Evolutionary conservation across 1,139 yeast species (phyloP), one percentile per base, ranked within the genome.

Genomic region (Candida sp.): DNA sequence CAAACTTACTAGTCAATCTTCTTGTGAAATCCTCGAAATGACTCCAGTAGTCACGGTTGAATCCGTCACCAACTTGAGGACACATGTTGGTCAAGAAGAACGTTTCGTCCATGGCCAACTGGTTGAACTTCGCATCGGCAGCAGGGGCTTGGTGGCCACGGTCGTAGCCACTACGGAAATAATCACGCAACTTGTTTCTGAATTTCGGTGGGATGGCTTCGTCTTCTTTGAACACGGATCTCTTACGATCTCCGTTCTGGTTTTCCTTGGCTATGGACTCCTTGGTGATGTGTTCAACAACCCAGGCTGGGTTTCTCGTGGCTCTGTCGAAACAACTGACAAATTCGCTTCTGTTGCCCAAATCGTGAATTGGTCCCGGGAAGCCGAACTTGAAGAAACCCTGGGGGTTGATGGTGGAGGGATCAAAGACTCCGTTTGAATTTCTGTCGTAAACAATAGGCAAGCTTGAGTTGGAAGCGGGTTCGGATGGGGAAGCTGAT

Each of bases 141-240:
- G 99, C 99, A 2, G 99, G 98, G 0, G 97, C 98, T 63, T 90
- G 90, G 68, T 94, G 99, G 3, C 99, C 99, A 58, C 99, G 77
- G 66, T 94, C 99, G 69, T 90, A 94, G 1, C 99, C 99, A 47
- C 96, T 87, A 58, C 98, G 83, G 76, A 93, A 93, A 68, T 88
- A 94, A 69, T 96, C 98, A 55, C 86, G 78, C 53, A 94, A 76
- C 51, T 80, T 77, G 3, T 87, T 92, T 59, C 98, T 78, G 67
- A 90, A 94, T 61, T 77, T 80, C 35, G 72, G 71, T 0, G 99
- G 99, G 37, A 96, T 83, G n/a, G 68, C 63, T 64, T 89, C 96
- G 66, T 96, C 98, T 75, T 94, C 98, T 62, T 77, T 84, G 72
- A 94, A 94, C 5, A 88, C 80, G 4, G 96, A 87, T 58, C 86